Evolutionary conservation across 2,329 filamentous ascomycete species (phyloP), one percentile per base, ranked within the genome.

Genomic region (Grosmannia serpens): DNA sequence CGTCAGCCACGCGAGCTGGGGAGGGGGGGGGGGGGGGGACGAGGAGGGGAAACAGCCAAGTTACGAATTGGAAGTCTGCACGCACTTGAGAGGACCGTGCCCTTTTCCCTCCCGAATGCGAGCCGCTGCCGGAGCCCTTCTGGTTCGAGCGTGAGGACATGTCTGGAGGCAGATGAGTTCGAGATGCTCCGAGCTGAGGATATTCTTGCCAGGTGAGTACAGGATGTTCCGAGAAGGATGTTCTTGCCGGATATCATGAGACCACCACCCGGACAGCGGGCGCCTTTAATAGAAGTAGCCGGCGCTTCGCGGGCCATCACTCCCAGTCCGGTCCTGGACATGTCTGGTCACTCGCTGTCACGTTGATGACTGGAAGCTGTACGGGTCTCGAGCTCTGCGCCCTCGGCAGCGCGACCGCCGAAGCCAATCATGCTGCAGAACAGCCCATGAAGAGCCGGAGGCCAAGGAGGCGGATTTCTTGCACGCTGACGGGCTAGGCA

Each of bases 91-190:
- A 64, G 35, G 60, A 58, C 63, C 66, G 66, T 55, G 63, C 59
- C 62, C 64, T 66, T 58, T 67, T 70, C 55, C 63, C 60, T 20
- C 44, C 41, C 11, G 56, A 53, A 41, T 31, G 20, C 13, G 62
- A 59, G 31, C 63, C 47, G 57, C 60, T 27, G 26, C 63, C 59
- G 17, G 62, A 64, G 22, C 56, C 53, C n/a, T 47, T 47, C 2
- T 66, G 63, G 27, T 60, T 53, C 15, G 68, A 69, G 50, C 66
- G 64, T 24, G 68, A 70, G 49, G 67, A 68, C 35, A 68, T 68
- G 66, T 70, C 70, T 38, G 35, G n/a, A n/a, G n/a, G n/a, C n/a
- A n/a, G n/a, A n/a, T n/a, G n/a, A n/a, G n/a, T n/a, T n/a, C n/a
- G n/a, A n/a, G n/a, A n/a, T n/a, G n/a, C n/a, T n/a, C n/a, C n/a